Base-by-base conservation (phyloP, 1,139 yeast genomes). In the Magnusiomyces fungicola region DNA sequence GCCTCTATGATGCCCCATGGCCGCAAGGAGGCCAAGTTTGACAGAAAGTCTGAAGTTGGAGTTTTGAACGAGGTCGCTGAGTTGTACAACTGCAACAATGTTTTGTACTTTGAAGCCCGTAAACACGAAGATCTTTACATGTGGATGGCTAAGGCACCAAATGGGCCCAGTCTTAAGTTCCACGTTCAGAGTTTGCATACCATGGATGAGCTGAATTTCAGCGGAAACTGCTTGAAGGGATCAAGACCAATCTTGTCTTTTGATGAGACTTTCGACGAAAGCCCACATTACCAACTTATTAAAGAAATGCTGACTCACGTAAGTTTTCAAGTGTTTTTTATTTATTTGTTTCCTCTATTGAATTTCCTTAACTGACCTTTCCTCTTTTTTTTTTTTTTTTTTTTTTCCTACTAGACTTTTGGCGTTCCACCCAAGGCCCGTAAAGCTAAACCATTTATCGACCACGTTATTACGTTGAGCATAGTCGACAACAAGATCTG, bases 381-480 rank as follows among this genome's bases (percentile, higher is more conserved):
- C 37, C 36, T 10, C n/a, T n/a, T n/a, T n/a, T n/a, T n/a, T 45
- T 39, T 6, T 34, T 43, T 21, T 27, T 41, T 43, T 30, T 9
- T 41, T 44, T 24, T 9, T 30, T 16, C 24, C 14, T 10, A 27
- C 5, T 18, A 46, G 39, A 79, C 83, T 32, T 89, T 94, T 65
- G 98, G 98, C 48, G 98, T 94, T 2, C 98, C 99, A 51, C 97
- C 97, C 56, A 76, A 78, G 54, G 88, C 97, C n/a, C 80, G 97
- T 69, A 89, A 87, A 69, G 76, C 90, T 49, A 92, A 94, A 70
- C 98, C 98, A 12, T 92, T 92, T 63, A 71, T 88, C 56, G 99
- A 92, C 67, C 98, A 90, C 64, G 96, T 92, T 29, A 79, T 90
- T 82, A 83, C 96, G 9, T 87, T 92, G 65, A 80, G 92, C 57